phyloP scores from a whole-genome alignment of 441 rosid species.

The Populus hybrid region DNA sequence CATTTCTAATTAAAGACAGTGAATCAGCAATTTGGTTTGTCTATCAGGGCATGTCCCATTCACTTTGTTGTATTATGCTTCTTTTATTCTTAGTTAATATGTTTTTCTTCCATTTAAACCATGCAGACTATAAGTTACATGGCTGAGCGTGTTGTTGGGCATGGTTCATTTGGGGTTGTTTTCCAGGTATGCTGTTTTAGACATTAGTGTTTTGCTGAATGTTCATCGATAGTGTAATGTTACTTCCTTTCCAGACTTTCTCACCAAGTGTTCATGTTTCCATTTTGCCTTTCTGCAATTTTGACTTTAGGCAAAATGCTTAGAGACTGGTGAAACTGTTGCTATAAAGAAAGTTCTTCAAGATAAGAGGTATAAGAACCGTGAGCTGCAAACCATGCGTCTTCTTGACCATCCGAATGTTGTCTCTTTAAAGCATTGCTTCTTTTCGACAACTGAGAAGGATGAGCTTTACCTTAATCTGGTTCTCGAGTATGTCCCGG shows the following conservation, averaged over 20 bases:
- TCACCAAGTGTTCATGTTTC: neutral
- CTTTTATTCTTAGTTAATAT: neutral
- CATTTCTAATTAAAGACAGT: conserved; percentile 9
- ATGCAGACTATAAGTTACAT: conserved; percentile 96
- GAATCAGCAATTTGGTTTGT: neutral
- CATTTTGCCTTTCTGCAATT: neutral
- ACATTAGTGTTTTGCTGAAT: neutral
- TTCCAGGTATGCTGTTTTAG: conserved; percentile 59
- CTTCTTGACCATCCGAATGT: too few species aligned
- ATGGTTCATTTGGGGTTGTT: conserved; percentile 96
- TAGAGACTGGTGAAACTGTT: conserved; percentile 95
- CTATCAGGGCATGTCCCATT: neutral
- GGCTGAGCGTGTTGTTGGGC: conserved; percentile 98
- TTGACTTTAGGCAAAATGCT: conserved; percentile 71
- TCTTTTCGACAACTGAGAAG: too few species aligned
- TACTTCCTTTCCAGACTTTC: neutral
- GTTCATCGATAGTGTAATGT: neutral
- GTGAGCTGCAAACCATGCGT: too few species aligned
- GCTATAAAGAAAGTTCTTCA: too few species aligned
- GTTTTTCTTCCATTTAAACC: neutral
- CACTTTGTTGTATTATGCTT: neutral
- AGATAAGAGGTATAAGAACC: too few species aligned
- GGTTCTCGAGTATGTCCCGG: too few species aligned
- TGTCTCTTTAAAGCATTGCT: too few species aligned
- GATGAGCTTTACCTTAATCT: too few species aligned